These are phyloP conservation scores for Cardiospermum halicacabum DNA, from an alignment of 345 rosid genomes.

Conservation along the genomic window DNA sequence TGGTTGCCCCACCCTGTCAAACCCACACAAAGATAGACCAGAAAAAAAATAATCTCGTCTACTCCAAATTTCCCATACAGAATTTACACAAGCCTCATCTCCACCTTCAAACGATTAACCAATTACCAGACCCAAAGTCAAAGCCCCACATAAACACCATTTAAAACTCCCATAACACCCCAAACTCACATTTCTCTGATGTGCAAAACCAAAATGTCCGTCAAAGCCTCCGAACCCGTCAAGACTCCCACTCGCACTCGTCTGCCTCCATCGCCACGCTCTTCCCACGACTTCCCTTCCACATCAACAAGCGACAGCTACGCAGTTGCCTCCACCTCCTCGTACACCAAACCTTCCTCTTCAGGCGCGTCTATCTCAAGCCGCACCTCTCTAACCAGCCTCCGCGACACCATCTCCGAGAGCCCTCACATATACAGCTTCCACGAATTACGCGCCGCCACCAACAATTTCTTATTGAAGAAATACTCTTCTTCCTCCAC, in stretches of 20 bases:
- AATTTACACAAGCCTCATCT: no score
- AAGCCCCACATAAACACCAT: background rate
- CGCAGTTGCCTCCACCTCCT: background rate
- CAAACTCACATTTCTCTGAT: constrained; percentile 38
- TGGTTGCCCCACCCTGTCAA: background rate
- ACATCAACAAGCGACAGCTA: constrained; percentile 18
- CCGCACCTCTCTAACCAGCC: constrained; percentile 56
- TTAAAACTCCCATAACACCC: background rate
- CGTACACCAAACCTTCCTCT: constrained; percentile 16
- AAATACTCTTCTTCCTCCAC: constrained; percentile 50
- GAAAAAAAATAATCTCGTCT: no score
- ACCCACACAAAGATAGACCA: background rate
- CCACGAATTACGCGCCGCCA: constrained; percentile 77
- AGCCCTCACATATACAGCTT: constrained; percentile 71
- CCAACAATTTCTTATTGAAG: constrained; percentile 79
- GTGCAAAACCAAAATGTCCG: constrained; percentile 67
- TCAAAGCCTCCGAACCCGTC: constrained; percentile 38
- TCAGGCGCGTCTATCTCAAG: constrained; percentile 28
- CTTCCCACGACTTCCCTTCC: constrained; percentile 13
- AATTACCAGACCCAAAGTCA: background rate
- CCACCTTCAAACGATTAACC: no score
- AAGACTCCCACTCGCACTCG: constrained; percentile 23
- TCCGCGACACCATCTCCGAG: constrained; percentile 61
- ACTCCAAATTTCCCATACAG: no score
- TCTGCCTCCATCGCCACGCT: constrained; percentile 11